phyloP scores from a whole-genome alignment of 768 basidiomycete species.

The Ramaria rubella region DNA sequence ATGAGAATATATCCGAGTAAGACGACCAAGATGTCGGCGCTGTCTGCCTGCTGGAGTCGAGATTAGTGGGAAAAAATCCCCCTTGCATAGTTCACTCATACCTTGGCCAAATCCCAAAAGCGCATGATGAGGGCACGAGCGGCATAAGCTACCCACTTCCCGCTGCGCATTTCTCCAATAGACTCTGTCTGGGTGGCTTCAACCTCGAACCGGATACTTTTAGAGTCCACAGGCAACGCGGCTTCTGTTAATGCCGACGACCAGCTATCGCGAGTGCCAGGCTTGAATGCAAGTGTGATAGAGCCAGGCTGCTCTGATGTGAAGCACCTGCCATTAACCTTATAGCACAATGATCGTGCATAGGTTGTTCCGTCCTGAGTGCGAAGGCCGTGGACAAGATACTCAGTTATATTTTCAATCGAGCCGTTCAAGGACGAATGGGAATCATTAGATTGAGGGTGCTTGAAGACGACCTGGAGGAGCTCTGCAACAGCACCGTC shows the following conservation, averaged over 20 bases:
- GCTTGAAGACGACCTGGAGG: conserved; percentile 20
- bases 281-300: conserved; percentile 46
- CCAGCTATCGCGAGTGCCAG: conserved; percentile 44
- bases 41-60: conserved; percentile 72
- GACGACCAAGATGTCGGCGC: conserved; percentile 91
- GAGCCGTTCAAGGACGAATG: conserved; percentile 20
- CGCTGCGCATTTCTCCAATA: conserved; percentile 69
- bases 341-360: conserved; percentile 44
- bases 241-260: conserved; percentile 34
- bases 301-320: conserved; percentile 32
- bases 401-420: conserved; percentile 44
- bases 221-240: conserved; percentile 27
- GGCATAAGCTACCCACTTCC: conserved; percentile 89
- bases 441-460: background rate
- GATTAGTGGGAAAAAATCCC: background rate
- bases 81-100: conserved; percentile 24
- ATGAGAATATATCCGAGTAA: conserved; percentile 90
- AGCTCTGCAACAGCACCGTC: conserved; percentile 39
- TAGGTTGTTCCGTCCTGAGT: conserved; percentile 42
- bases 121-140: conserved; percentile 64
- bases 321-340: conserved; percentile 34
- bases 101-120: conserved; percentile 84
- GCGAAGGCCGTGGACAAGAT: conserved; percentile 37
- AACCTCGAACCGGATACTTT: conserved; percentile 44
- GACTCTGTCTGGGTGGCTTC: conserved; percentile 43